Conservation (phyloP, 2,329 filamentous ascomycete genomes). For the Ophiognomonia clavigignenti-juglandacearum region DNA sequence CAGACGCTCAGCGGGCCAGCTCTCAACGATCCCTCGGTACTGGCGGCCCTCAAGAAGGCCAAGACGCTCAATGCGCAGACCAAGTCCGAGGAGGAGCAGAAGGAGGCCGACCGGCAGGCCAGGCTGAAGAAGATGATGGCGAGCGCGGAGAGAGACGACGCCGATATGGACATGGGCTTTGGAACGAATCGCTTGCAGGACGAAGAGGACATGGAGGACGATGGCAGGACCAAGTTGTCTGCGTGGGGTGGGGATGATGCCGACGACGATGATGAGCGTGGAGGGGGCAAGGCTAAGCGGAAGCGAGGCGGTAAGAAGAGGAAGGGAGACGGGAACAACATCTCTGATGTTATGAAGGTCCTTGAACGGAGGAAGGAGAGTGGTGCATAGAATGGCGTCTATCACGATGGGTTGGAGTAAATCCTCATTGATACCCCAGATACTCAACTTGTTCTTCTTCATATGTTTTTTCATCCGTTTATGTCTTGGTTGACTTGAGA, state of each 20-base stretch:
- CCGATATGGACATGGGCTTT: slow-evolving; percentile 93
- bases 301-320: slow-evolving; percentile 71
- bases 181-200: slow-evolving; percentile 84
- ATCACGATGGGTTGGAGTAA: neutral
- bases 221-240: slow-evolving; percentile 61
- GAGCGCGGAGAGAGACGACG: slow-evolving; percentile 71
- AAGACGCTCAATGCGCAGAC: slow-evolving; percentile 53
- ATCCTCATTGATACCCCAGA: neutral
- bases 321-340: slow-evolving; percentile 75
- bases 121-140: slow-evolving; percentile 71
- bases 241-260: slow-evolving; percentile 49
- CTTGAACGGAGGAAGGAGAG: slow-evolving; percentile 56
- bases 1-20: slow-evolving; percentile 47
- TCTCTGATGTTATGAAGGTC: slow-evolving; percentile 72
- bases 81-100: slow-evolving; percentile 34
- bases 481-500: no score
- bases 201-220: slow-evolving; percentile 73
- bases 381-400: slow-evolving; percentile 16
- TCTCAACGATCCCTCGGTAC: slow-evolving; percentile 69
- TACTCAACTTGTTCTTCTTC: neutral
- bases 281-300: slow-evolving; percentile 49
- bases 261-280: slow-evolving; percentile 44
- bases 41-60: slow-evolving; percentile 82
- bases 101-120: slow-evolving; percentile 52
- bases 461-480: no score